Evolutionary conservation across 2,329 filamentous ascomycete genomes (phyloP).

Genomic region (Cladophialophora bantiana): DNA sequence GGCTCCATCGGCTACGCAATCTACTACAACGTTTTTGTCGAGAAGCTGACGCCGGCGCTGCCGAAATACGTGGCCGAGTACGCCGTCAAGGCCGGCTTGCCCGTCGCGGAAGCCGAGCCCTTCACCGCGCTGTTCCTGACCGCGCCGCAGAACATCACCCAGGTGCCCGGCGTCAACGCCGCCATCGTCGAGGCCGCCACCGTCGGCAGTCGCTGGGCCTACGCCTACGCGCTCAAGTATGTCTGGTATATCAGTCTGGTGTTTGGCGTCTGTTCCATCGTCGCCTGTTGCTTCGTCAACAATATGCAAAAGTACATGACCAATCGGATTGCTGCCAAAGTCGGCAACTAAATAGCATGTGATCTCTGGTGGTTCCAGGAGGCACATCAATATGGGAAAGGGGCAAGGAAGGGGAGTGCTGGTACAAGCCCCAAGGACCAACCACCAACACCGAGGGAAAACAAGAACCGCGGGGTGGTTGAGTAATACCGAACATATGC

Average conservation of each 20-base stretch:
- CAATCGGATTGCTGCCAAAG: neutral
- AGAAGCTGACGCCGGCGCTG: slow-evolving; percentile 9
- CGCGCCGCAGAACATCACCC: slow-evolving; percentile 15
- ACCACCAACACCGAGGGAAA: too few species aligned
- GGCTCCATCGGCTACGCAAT: slow-evolving; percentile 15
- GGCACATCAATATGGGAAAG: too few species aligned
- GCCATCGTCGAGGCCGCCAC: slow-evolving; percentile 17
- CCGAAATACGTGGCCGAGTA: slow-evolving; percentile 17
- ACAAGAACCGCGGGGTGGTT: too few species aligned
- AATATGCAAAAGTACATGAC: slow-evolving; percentile 7
- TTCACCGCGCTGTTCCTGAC: slow-evolving; percentile 16
- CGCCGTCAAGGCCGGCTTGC: slow-evolving; percentile 8
- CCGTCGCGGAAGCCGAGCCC: neutral
- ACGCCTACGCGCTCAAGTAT: slow-evolving; percentile 21
- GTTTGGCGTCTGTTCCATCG: slow-evolving; percentile 2
- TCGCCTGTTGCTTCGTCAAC: slow-evolving; percentile 1
- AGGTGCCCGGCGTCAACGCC: slow-evolving; percentile 10
- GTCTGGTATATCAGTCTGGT: slow-evolving; percentile 22
- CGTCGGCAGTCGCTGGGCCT: slow-evolving; percentile 22
- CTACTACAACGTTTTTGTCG: slow-evolving; percentile 16
- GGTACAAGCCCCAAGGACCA: too few species aligned
- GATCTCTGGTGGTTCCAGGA: too few species aligned
- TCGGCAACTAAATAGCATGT: neutral
- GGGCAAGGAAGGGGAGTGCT: too few species aligned
- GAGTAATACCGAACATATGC: too few species aligned